These are phyloP conservation scores for Sarcodon aspratus DNA, from an alignment of 768 basidiomycete genomes.

Conservation along the genomic window DNA sequence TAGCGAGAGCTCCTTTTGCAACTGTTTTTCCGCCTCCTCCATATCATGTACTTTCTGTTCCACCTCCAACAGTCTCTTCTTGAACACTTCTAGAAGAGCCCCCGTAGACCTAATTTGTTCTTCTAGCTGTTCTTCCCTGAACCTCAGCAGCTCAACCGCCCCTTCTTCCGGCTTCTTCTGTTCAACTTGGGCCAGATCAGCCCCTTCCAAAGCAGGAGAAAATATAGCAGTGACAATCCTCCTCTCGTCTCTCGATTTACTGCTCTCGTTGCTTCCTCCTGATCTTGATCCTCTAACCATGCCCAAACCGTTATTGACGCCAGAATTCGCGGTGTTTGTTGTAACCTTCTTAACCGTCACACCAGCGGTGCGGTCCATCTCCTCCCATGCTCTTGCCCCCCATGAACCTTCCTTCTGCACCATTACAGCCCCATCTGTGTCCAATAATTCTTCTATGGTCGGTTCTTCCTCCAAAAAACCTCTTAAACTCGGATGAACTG, in stretches of 20 bases:
- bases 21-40: neutral
- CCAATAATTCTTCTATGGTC: conserved; percentile 19
- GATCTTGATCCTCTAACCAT: conserved; percentile 8
- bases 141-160: neutral
- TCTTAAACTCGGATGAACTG: neutral
- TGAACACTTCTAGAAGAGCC: neutral
- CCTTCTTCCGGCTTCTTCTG: neutral
- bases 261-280: conserved; percentile 9
- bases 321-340: conserved; percentile 4
- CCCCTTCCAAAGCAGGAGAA: conserved; percentile 5
- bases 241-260: conserved; percentile 11
- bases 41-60: neutral
- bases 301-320: conserved; percentile 2
- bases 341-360: conserved; percentile 21
- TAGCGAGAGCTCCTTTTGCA: neutral
- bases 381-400: conserved; percentile 28
- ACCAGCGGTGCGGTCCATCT: conserved; percentile 16
- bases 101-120: neutral
- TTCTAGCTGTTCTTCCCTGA: neutral
- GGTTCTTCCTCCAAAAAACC: conserved; percentile 12
- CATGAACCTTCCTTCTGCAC: conserved; percentile 11
- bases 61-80: neutral
- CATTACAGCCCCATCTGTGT: conserved; percentile 5
- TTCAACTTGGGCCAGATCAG: neutral
- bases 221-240: conserved; percentile 21